Percentiles rank a stretch among this genome's conserved stretches.
Conservation (phyloP, 345 rosid species). For the Sonneratia caseolaris region DNA sequence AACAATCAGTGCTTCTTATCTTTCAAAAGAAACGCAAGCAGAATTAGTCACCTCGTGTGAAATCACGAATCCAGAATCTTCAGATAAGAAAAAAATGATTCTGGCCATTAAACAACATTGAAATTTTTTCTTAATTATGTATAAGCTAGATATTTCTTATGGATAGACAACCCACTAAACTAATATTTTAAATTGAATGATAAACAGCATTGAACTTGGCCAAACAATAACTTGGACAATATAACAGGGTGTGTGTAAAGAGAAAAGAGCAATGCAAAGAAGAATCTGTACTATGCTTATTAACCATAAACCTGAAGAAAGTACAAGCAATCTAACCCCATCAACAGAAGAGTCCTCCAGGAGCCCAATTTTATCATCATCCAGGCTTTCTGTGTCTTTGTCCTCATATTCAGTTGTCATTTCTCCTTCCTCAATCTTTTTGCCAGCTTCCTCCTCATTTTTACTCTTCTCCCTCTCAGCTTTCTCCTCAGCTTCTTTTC, state of each 20-base stretch:
- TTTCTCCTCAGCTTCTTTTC: slow-evolving; percentile 63
- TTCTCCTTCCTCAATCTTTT: slow-evolving; percentile 22
- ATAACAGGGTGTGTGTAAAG: background rate
- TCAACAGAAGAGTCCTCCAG: slow-evolving; percentile 39
- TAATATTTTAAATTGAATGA: background rate
- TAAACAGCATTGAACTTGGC: background rate
- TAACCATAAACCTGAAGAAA: background rate
- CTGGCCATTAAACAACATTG: background rate
- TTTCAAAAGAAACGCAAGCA: background rate
- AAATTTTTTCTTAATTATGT: background rate
- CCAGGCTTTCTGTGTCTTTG: slow-evolving; percentile 17
- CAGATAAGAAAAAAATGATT: background rate
- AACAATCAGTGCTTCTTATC: background rate
- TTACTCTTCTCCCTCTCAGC: slow-evolving; percentile 29
- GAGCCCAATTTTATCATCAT: slow-evolving; percentile 40
- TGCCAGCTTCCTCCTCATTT: slow-evolving; percentile 28
- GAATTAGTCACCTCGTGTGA: background rate
- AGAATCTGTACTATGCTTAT: background rate
- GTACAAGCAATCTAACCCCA: slow-evolving; percentile 38
- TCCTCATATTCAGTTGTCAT: slow-evolving; percentile 22
- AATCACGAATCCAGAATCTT: background rate
- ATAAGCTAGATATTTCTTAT: background rate
- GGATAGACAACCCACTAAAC: background rate
- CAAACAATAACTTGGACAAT: background rate
- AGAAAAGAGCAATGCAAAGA: background rate